phyloP scores from a whole-genome alignment of 2,329 filamentous ascomycete species.

The Bipolaris cookei region DNA sequence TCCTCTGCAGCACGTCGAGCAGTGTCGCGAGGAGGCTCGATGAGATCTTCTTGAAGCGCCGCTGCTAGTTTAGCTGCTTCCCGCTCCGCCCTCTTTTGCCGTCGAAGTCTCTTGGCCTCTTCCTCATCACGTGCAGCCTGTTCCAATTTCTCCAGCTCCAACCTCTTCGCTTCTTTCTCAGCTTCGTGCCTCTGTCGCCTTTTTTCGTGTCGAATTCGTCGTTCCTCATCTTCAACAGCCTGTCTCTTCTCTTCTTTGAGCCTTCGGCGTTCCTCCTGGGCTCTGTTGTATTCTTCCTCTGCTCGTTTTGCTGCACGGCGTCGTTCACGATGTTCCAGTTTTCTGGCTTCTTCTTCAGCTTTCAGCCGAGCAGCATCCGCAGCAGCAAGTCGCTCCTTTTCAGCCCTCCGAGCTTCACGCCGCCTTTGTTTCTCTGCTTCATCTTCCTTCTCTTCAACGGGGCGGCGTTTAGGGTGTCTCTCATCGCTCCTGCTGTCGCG shows the following conservation, averaged over 20 bases:
- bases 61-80: conserved; percentile 32
- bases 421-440: conserved; percentile 38
- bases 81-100: conserved; percentile 35
- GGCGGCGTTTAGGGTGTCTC: conserved; percentile 38
- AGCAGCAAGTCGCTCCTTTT: conserved; percentile 36
- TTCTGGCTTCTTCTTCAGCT: conserved; percentile 33
- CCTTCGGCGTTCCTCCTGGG: conserved; percentile 29
- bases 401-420: conserved; percentile 36
- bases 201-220: conserved; percentile 37
- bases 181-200: conserved; percentile 36
- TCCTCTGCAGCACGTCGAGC: conserved; percentile 30
- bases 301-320: conserved; percentile 34
- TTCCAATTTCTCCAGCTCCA: conserved; percentile 23
- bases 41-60: conserved; percentile 19
- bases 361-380: conserved; percentile 31
- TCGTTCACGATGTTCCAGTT: conserved; percentile 37
- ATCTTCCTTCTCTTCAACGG: conserved; percentile 34
- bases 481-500: conserved; percentile 38
- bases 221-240: conserved; percentile 35
- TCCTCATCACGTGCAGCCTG: conserved; percentile 30
- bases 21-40: conserved; percentile 31
- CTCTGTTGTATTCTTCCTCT: conserved; percentile 28
- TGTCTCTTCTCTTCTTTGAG: conserved; percentile 29
- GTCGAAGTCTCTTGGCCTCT: conserved; percentile 32
- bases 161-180: conserved; percentile 29